Conservation (phyloP, 2,329 filamentous ascomycete species). For the Colletotrichum sp. region DNA sequence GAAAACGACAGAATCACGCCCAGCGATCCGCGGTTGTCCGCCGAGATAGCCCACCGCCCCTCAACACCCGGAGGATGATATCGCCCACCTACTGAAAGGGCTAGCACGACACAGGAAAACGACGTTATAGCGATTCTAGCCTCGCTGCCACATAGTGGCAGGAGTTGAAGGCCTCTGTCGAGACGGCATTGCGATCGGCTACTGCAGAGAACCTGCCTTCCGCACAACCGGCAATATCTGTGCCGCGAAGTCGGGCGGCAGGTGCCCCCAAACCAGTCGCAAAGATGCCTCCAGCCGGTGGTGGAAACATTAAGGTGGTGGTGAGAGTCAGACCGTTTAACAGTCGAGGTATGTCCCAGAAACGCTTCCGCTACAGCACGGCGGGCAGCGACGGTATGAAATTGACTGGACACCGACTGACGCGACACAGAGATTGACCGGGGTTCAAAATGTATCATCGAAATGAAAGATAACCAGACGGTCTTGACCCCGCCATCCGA, state of each 20-base stretch:
- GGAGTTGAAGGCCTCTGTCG: neutral
- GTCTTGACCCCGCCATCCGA: slow-evolving; percentile 76
- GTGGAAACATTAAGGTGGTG: slow-evolving; percentile 99
- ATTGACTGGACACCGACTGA: neutral
- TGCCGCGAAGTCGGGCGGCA: slow-evolving; percentile 14
- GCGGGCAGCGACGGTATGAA: neutral
- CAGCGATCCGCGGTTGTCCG: neutral
- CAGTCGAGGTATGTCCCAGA: slow-evolving; percentile 72
- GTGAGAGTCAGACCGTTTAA: slow-evolving; percentile 97
- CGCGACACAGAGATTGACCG: slow-evolving; percentile 79
- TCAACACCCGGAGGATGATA: neutral
- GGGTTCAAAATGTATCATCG: slow-evolving; percentile 93
- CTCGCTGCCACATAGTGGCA: neutral
- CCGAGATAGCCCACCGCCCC: neutral
- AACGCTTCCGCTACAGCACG: neutral
- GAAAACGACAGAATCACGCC: slow-evolving; percentile 8
- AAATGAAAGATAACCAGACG: slow-evolving; percentile 95
- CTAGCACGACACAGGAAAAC: neutral
- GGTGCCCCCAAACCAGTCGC: slow-evolving; percentile 7
- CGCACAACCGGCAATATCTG: slow-evolving; percentile 3
- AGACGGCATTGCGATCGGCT: neutral
- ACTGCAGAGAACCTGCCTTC: slow-evolving; percentile 4
- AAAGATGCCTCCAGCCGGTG: slow-evolving; percentile 71
- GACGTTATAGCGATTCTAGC: neutral
- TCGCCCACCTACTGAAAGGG: neutral